phyloP scores from a whole-genome alignment of 768 basidiomycete genomes.

The Suillus tomentosus region DNA sequence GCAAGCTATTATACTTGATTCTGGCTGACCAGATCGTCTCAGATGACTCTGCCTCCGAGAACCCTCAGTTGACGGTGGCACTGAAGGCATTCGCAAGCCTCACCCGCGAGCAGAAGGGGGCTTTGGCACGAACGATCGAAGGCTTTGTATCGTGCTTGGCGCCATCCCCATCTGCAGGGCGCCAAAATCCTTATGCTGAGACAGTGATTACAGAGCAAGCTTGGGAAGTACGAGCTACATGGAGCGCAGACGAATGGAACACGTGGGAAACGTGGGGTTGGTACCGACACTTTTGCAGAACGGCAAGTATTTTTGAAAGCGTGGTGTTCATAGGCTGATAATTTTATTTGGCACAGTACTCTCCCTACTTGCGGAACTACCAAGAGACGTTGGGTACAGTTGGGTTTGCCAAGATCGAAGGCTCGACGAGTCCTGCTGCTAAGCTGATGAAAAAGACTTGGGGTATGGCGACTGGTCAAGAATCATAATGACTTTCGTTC shows the following conservation, averaged over 20 bases:
- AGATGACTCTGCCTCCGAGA: conserved; percentile 58
- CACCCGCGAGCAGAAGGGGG: conserved; percentile 74
- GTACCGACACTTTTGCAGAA: conserved; percentile 87
- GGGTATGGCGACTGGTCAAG: conserved; percentile 70
- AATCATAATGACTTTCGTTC: conserved; percentile 26
- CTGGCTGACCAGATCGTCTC: conserved; percentile 14
- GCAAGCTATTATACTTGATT: background rate
- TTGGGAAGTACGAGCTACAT: conserved; percentile 70
- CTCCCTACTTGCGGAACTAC: conserved; percentile 77
- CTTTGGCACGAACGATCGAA: conserved; percentile 69
- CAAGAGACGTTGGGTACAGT: conserved; percentile 68
- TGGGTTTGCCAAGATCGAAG: conserved; percentile 66
- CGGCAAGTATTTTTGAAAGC: conserved; percentile 47
- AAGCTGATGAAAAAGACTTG: conserved; percentile 66
- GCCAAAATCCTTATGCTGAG: conserved; percentile 53
- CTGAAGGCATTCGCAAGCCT: conserved; percentile 75
- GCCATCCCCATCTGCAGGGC: conserved; percentile 39
- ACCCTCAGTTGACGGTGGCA: conserved; percentile 67
- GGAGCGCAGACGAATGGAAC: conserved; percentile 78
- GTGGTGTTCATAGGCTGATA: conserved; percentile 9
- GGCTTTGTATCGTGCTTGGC: conserved; percentile 72
- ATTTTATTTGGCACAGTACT: conserved; percentile 51
- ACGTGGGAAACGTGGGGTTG: conserved; percentile 90
- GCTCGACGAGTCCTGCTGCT: conserved; percentile 55
- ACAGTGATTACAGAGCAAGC: conserved; percentile 63